Evolutionary conservation across 148 eudicot genomes (phyloP), one percentile per base, ranked within the genome.

Genomic region (Mesembryanthemum crystallinum): DNA sequence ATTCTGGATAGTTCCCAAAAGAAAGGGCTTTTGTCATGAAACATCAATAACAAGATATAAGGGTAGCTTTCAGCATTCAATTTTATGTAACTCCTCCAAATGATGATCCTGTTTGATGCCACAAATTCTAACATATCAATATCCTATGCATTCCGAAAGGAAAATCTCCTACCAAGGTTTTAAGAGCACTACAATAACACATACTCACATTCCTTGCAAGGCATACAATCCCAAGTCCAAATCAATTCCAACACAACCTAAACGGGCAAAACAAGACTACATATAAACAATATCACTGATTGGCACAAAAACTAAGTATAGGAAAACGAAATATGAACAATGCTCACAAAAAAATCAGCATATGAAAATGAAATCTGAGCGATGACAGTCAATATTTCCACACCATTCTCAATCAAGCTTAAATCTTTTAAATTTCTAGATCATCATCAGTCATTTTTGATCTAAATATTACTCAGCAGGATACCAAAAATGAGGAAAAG

Each of bases 181-280:
- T n/a, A 20, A n/a, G 17, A 29, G 30, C 63, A 32, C 74, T 71
- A 55, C 11, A 29, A 71, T 29, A 55, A 49, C n/a, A 33, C 67
- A 73, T 61, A 30, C 42, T 73, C 68, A 29, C 49, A 29, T 61
- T 30, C 23, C 6, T 15, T 0, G 30, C 25, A 13, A 47, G 67
- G 4, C 67, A 63, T 30, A 63, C 52, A 58, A 58, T 20, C 70
- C 21, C 51, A 59, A 27, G 11, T 6, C 21, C 4, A 63, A 73
- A n/a, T n/a, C n/a, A n/a, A n/a, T n/a, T 28, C 28, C 59, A 42
- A 15, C 25, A 42, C 51, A 73, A 63, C 30, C 68, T 29, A 23
- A 20, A 10, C 27, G 67, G 42, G 39, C 67, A 25, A 42, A 67
- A 42, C 32, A 43, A 3, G 43, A 60, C 35, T 17, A 59, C 25